phyloP scores from a whole-genome alignment of 1,139 yeast genomes.

The Meyerozyma carpophila region DNA sequence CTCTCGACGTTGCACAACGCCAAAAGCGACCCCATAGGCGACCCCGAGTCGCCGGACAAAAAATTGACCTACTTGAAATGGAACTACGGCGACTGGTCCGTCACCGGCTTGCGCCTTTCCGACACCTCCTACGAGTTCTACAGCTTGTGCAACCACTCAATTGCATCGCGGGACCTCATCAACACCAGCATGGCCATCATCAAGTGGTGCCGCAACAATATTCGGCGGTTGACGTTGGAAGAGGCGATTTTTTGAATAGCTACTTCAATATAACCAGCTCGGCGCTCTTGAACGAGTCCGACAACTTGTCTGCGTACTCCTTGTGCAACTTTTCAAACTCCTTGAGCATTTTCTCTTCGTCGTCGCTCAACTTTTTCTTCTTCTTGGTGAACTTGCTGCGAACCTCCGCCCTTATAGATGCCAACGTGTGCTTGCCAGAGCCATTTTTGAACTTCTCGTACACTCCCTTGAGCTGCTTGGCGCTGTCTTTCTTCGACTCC shows the following conservation, averaged over 20 bases:
- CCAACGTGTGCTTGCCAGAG: slow-evolving; percentile 45
- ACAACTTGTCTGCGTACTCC: slow-evolving; percentile 52
- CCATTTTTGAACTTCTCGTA: slow-evolving; percentile 64
- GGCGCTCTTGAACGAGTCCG: slow-evolving; percentile 52
- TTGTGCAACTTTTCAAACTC: slow-evolving; percentile 69
- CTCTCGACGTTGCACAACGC: slow-evolving; percentile 6
- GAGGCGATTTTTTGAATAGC: background rate
- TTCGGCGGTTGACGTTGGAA: slow-evolving; percentile 18
- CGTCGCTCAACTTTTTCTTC: slow-evolving; percentile 51
- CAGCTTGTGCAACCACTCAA: slow-evolving; percentile 26
- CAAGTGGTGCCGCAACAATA: slow-evolving; percentile 36
- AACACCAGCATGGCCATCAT: slow-evolving; percentile 28
- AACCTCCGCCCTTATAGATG: slow-evolving; percentile 56
- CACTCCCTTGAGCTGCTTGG: slow-evolving; percentile 55
- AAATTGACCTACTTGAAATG: slow-evolving; percentile 32
- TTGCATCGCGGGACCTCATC: slow-evolving; percentile 28
- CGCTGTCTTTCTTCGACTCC: slow-evolving; percentile 56
- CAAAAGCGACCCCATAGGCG: background rate
- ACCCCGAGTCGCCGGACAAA: slow-evolving; percentile 13
- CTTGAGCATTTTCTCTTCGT: slow-evolving; percentile 45
- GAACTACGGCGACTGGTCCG: slow-evolving; percentile 14
- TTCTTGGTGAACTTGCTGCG: slow-evolving; percentile 51
- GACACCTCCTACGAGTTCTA: slow-evolving; percentile 34
- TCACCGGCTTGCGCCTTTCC: slow-evolving; percentile 35
- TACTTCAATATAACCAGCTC: slow-evolving; percentile 45